These are phyloP conservation scores for Henckelia pumila DNA, from an alignment of 257 asterid species.

Conservation along the genomic window DNA sequence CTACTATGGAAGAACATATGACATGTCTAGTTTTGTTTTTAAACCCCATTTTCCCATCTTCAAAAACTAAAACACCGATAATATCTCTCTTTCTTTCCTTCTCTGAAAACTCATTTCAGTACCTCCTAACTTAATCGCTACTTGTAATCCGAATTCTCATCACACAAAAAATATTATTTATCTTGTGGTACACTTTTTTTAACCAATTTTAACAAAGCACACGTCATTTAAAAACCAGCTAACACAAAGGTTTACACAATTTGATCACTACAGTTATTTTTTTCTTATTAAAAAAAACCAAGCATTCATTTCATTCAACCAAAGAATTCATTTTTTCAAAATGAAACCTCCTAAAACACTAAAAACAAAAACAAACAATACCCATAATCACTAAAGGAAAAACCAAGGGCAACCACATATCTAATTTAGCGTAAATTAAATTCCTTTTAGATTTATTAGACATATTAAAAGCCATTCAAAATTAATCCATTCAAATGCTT, in stretches of 20 bases:
- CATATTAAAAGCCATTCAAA: not conserved
- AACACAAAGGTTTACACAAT: too few species aligned
- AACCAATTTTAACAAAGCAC: not conserved
- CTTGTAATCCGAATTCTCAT: not conserved
- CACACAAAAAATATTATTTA: not conserved
- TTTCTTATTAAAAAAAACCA: not conserved
- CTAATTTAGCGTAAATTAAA: not conserved
- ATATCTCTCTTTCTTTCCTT: not conserved
- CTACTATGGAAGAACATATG: not conserved
- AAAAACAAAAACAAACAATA: not conserved
- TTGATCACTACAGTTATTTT: not conserved
- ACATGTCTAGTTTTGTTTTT: not conserved
- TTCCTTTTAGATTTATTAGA: not conserved
- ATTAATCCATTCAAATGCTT: not conserved
- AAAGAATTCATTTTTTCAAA: too few species aligned
- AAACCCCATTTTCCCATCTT: not conserved
- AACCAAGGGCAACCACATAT: not conserved
- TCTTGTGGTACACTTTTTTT: not conserved
- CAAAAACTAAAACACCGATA: not conserved
- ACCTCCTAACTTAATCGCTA: not conserved
- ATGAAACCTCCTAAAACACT: not conserved
- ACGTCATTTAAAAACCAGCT: too few species aligned
- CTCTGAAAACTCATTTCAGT: not conserved
- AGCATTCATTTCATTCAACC: not conserved
- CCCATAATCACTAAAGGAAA: not conserved